Base-by-base conservation (phyloP, 2,329 filamentous ascomycete genomes). In the Pyrenochaeta sp. region DNA sequence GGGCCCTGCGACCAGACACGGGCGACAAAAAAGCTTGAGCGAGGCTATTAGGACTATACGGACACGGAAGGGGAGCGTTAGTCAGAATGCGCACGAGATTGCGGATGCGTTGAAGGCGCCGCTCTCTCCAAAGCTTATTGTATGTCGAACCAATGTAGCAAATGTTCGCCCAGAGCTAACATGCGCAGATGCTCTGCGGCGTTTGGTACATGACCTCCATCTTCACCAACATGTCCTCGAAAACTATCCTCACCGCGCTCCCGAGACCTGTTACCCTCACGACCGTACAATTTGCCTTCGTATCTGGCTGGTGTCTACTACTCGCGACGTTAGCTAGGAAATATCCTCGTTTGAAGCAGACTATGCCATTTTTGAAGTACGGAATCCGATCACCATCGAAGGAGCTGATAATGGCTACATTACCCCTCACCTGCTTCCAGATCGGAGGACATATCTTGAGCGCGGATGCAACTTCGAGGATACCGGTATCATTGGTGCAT, bases 161-260 rank as follows among this genome's bases (percentile, higher is more conserved):
- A 22, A 22, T 13, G 28, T 43, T 73, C 54, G 43, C 55, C 50
- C 28, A 59, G 48, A 67, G 66, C 72, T 75, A 62, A 76, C 54
- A 5, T 25, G 42, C 32, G 47, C 78, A 97, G 94, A 79, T 86
- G 50, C 88, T 97, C 48, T 98, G 94, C 79, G 81, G 93, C 56
- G 80, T 94, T 73, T 98, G 95, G 95, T 99, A 98, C 82, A 86
- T 91, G 76, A 96, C 93, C 25, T 98, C 94, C 43, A 95, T 96
- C 62, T 83, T 98, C 68, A 97, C 95, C 61, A 99, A 98, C 77
- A 97, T 95, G 2, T 98, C 95, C 25, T 97, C 95, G 51, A 99
- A 99, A 81, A 91, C 94, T 19, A 99, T 99, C 72, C 84, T 98
- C 61, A 97, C 92, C 67, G 91, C 92, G 43, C 92, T 97, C 66